Percentiles rank a stretch among this genome's conserved stretches.
Evolutionary conservation across 106 monocot species (phyloP).

Genomic region (Vanilla planifolia): DNA sequence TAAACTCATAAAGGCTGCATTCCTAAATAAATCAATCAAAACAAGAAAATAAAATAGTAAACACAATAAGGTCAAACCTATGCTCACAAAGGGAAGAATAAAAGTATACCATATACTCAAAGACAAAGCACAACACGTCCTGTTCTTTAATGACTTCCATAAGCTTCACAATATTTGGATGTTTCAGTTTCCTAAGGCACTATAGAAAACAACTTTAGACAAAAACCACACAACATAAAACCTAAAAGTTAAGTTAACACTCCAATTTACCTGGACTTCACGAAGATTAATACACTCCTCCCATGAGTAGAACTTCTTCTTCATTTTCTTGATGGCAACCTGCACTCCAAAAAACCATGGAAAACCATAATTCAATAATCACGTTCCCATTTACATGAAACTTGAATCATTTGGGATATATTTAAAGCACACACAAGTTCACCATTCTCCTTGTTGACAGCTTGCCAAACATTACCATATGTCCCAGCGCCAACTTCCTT

Average conservation of each 20-base stretch:
- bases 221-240: background rate
- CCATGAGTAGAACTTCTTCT: conserved; percentile 70
- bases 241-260: background rate
- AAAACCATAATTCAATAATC: background rate
- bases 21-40: conserved; percentile 39
- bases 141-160: conserved; percentile 92
- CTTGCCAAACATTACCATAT: conserved; percentile 63
- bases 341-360: conserved; percentile 7
- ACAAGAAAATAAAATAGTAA: background rate
- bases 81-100: background rate
- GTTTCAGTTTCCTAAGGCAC: conserved; percentile 78
- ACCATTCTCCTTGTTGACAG: conserved; percentile 37
- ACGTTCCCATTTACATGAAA: background rate
- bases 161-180: conserved; percentile 92
- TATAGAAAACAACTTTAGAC: conserved; percentile 11
- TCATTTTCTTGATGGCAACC: conserved; percentile 85
- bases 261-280: conserved; percentile 47
- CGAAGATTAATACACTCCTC: conserved; percentile 71
- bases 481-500: conserved; percentile 76
- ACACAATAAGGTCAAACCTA: background rate
- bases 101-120: conserved; percentile 88
- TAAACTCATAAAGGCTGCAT: conserved; percentile 79
- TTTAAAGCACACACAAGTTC: conserved; percentile 31
- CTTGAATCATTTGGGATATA: background rate
- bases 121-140: conserved; percentile 67